Evolutionary conservation across 805 yeast species (phyloP).

Genomic region (Kluyveromyces dobzhanskii): DNA sequence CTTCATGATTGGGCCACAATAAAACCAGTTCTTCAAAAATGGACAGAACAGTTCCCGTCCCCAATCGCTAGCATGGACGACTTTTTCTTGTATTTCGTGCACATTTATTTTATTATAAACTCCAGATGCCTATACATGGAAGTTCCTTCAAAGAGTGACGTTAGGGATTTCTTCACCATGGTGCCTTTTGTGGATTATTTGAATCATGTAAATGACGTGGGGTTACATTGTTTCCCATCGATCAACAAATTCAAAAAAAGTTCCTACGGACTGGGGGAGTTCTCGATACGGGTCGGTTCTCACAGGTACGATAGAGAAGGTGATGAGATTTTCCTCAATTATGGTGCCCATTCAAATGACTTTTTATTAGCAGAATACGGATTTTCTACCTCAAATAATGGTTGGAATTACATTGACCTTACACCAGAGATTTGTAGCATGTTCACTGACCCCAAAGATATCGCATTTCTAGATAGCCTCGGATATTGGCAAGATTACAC

Average conservation of each 20-base stretch:
- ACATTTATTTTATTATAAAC: conserved; percentile 84
- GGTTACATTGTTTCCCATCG: conserved; percentile 46
- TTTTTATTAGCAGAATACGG: conserved; percentile 84
- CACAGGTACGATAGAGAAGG: conserved; percentile 14
- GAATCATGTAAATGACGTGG: conserved; percentile 49
- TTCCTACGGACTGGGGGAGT: conserved; percentile 26
- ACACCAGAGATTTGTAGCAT: conserved; percentile 33
- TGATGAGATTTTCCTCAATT: conserved; percentile 63
- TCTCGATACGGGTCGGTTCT: conserved; percentile 23
- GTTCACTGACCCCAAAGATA: conserved; percentile 28
- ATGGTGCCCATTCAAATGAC: conserved; percentile 85
- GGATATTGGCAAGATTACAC: conserved; percentile 75
- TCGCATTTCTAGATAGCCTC: conserved; percentile 39
- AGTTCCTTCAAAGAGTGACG: conserved; percentile 43
- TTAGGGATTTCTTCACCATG: conserved; percentile 69
- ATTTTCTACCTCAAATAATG: conserved; percentile 49
- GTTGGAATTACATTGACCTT: conserved; percentile 67
- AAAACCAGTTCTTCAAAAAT: conserved; percentile 15
- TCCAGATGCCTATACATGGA: conserved; percentile 84
- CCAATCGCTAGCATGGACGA: conserved; percentile 3
- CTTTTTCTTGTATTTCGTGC: conserved; percentile 33
- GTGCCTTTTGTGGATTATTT: conserved; percentile 88
- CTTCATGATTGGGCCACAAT: conserved; percentile 38
- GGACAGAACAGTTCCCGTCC: conserved; percentile 11
- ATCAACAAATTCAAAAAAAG: conserved; percentile 41